Conservation (phyloP, 805 yeast genomes). For the Cephaloascus fragrans region DNA sequence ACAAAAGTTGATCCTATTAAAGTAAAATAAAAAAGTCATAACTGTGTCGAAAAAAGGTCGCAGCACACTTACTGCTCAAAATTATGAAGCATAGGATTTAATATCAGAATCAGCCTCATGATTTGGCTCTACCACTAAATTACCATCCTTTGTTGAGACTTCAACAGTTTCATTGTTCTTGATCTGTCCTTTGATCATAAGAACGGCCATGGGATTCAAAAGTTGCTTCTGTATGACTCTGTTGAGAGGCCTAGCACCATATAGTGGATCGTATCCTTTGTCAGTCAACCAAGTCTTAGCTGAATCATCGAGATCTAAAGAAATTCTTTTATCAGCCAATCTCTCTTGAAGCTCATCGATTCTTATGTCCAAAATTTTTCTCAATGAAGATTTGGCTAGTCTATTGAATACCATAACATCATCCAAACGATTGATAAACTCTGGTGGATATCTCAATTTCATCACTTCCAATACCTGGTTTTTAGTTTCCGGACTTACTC, state of each 20-base stretch:
- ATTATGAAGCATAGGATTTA: no score
- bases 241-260: slow-evolving; percentile 96
- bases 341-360: slow-evolving; percentile 74
- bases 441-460: slow-evolving; percentile 79
- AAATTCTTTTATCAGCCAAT: slow-evolving; percentile 68
- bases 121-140: slow-evolving; percentile 35
- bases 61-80: no score
- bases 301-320: slow-evolving; percentile 38
- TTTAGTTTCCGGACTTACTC: slow-evolving; percentile 45
- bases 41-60: no score
- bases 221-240: slow-evolving; percentile 75
- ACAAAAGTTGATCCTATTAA: no score
- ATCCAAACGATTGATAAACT: slow-evolving; percentile 88
- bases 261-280: slow-evolving; percentile 82
- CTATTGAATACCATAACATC: slow-evolving; percentile 92
- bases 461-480: slow-evolving; percentile 55
- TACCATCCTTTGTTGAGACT: slow-evolving; percentile 18
- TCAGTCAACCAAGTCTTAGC: slow-evolving; percentile 76
- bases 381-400: slow-evolving; percentile 64
- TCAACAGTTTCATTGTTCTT: slow-evolving; percentile 39
- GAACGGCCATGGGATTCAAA: slow-evolving; percentile 82
- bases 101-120: slow-evolving; percentile 26
- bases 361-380: slow-evolving; percentile 78
- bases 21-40: no score
- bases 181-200: slow-evolving; percentile 72